A percentile compares a stretch with the other conserved stretches of the same genome.
phyloP scores from a whole-genome alignment of 2,329 filamentous ascomycete species.

The Colletotrichum spinosum region DNA sequence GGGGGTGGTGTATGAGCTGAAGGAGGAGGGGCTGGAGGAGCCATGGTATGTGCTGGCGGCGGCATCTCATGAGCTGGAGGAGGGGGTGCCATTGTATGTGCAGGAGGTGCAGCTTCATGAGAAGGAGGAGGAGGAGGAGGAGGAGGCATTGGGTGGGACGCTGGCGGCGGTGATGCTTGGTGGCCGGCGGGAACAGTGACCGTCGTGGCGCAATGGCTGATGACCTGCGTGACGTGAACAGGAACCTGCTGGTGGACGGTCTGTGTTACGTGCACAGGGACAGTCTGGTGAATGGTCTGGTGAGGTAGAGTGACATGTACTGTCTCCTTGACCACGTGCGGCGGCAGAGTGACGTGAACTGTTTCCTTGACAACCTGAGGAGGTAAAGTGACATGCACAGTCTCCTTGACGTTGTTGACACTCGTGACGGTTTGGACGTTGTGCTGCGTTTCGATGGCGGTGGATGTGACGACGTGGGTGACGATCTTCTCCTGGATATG shows the following conservation, averaged over 20 bases:
- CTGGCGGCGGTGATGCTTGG: slow-evolving; percentile 10
- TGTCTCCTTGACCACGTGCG: slow-evolving; percentile 9
- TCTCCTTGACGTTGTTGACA: slow-evolving; percentile 20
- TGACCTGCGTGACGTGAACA: slow-evolving; percentile 5
- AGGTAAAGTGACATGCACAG: slow-evolving; percentile 21
- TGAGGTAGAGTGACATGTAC: not conserved
- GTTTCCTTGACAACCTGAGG: slow-evolving; percentile 21
- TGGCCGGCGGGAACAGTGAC: slow-evolving; percentile 11
- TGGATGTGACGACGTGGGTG: slow-evolving; percentile 16
- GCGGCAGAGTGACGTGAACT: slow-evolving; percentile 8
- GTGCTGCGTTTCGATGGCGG: slow-evolving; percentile 12
- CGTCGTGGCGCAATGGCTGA: slow-evolving; percentile 22
- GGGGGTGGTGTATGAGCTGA: not conserved
- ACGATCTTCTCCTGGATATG: slow-evolving; percentile 15
- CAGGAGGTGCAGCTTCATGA: not conserved
- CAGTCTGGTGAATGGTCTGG: slow-evolving; percentile 1
- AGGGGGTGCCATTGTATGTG: slow-evolving; percentile 8
- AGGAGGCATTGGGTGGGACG: slow-evolving; percentile 1
- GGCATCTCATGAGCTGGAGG: slow-evolving; percentile 8
- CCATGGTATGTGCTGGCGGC: slow-evolving; percentile 14
- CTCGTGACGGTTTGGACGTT: slow-evolving; percentile 23
- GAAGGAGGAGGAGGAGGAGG: slow-evolving; percentile 7
- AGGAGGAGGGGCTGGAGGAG: slow-evolving; percentile 19
- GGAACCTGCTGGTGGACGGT: slow-evolving; percentile 1
- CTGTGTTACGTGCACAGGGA: not conserved